These are phyloP conservation scores for Entomortierella lignicola DNA, from an alignment of 192 early-diverging fungal genomes.

Conservation along the genomic window DNA sequence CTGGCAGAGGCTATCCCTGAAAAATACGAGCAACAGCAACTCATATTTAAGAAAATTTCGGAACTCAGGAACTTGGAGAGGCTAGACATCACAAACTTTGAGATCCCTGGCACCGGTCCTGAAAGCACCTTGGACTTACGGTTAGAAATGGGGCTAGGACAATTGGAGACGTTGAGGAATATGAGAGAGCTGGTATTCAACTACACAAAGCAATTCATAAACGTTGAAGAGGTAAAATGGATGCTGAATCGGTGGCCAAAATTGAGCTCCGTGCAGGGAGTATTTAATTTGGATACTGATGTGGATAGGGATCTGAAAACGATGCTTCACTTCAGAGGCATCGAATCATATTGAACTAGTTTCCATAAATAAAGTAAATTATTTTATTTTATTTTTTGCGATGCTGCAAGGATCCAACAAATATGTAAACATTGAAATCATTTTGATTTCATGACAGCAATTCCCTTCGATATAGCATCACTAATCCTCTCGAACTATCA, in stretches of 20 bases:
- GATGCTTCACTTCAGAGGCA: too few species aligned
- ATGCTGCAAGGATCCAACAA: too few species aligned
- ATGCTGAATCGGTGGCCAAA: neutral
- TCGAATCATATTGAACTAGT: too few species aligned
- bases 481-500: neutral
- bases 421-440: too few species aligned
- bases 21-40: neutral
- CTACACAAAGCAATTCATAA: neutral
- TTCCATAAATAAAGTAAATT: too few species aligned
- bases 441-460: too few species aligned
- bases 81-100: neutral
- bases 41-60: neutral
- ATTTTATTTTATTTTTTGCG: too few species aligned
- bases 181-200: neutral
- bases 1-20: neutral
- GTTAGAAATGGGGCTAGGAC: neutral
- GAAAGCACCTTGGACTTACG: neutral
- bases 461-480: too few species aligned
- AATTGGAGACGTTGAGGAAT: neutral
- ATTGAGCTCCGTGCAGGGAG: neutral
- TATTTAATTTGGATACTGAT: neutral
- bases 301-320: too few species aligned
- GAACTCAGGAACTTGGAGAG: neutral
- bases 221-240: neutral
- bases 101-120: neutral